Base-by-base conservation (phyloP, 805 yeast genomes). In the Metschnikowia sp. region DNA sequence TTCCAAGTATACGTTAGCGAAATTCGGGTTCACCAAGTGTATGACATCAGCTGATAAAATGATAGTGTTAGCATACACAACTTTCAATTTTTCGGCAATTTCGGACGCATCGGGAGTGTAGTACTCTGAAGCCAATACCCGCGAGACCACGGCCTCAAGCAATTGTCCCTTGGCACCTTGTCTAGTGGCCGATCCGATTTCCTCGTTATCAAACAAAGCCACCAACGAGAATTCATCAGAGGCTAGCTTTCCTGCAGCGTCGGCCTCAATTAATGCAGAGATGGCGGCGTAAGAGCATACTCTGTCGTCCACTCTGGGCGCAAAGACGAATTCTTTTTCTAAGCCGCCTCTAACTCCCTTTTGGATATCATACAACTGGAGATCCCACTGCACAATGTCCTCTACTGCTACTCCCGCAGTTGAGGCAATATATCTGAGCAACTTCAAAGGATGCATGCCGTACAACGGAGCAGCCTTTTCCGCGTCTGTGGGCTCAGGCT, bases 281-380 rank as follows among this genome's bases (percentile, higher is more conserved):
- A 85, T 62, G 18, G 92, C 94, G 18, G 92, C 79, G 62, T 73
- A 88, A 2, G 91, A 81, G 65, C 92, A 87, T 52, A 87, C 75
- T 68, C 94, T 79, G 68, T 88, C 96, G 63, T 88, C 96, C 42
- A 88, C 72, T 62, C 96, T 79, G 40, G 96, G 96, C 8, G 88
- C 86, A 65, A 79, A 86, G 46, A 88, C 63, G 65, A 88, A 87
- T 57, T 88, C 96, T 53, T 79, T 74, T 55, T 81, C 79, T 53
- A 89, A 69, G 4, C 96, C 96, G 49, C 94, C 95, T 52, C 84
- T 68, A 10, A 80, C 66, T 42, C 94, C 94, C 58, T 81, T 83
- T 68, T 88, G 96, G 29, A 86, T 84, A 61, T 88, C 96, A 62
- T 78, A 89, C 48, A 88, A 68, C 61, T 88, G 91, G 57, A 89